Percentiles rank a stretch among this genome's conserved stretches.
These are phyloP conservation scores for Leptographium lundbergii DNA, from an alignment of 2,329 filamentous ascomycete genomes.

Conservation along the genomic window DNA sequence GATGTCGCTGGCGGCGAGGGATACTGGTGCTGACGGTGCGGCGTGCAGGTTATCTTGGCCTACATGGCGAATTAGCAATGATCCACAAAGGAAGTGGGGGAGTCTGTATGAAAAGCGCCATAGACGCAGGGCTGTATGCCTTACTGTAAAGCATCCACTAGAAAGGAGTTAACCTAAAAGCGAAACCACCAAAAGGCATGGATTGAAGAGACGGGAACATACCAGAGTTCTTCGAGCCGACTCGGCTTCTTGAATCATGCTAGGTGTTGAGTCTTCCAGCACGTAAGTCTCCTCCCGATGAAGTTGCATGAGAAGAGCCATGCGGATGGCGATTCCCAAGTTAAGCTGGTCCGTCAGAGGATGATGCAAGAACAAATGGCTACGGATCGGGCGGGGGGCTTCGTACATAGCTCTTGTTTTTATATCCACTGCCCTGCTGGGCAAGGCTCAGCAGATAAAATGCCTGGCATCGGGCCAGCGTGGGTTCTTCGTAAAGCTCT, in stretches of 20 bases:
- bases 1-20: slow-evolving; percentile 39
- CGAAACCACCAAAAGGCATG: background rate
- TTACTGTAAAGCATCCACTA: slow-evolving; percentile 45
- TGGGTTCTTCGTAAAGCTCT: slow-evolving; percentile 40
- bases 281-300: slow-evolving; percentile 43
- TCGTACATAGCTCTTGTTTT: slow-evolving; percentile 40
- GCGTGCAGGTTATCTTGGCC: slow-evolving; percentile 45
- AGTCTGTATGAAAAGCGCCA: too few species aligned
- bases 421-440: slow-evolving; percentile 42
- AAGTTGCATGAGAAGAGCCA: slow-evolving; percentile 41
- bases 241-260: slow-evolving; percentile 35
- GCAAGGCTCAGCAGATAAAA: slow-evolving; percentile 47
- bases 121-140: background rate
- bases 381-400: slow-evolving; percentile 3
- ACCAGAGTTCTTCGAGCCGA: slow-evolving; percentile 45
- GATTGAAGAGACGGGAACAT: slow-evolving; percentile 12
- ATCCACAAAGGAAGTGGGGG: too few species aligned
- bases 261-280: slow-evolving; percentile 27
- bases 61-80: slow-evolving; percentile 5
- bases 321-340: slow-evolving; percentile 41
- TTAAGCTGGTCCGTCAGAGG: slow-evolving; percentile 28
- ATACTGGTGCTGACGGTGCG: slow-evolving; percentile 36
- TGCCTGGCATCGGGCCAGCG: slow-evolving; percentile 42
- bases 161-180: background rate
- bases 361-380: background rate